These are phyloP conservation scores for Neospora caninum DNA, from an alignment of 169 alveolate genomes.

Conservation along the genomic window DNA sequence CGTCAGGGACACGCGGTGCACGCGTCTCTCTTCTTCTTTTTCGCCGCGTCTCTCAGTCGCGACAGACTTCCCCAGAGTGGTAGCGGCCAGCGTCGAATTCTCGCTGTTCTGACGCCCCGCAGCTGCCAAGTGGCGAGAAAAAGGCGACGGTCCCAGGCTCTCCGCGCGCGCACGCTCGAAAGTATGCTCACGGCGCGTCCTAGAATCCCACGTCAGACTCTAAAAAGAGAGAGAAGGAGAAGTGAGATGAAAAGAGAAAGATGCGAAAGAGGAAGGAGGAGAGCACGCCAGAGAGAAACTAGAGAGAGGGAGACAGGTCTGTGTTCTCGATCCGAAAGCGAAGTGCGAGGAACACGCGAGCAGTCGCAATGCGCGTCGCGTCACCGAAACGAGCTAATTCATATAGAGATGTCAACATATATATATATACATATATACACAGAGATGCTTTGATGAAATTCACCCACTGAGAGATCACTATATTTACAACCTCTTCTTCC, in stretches of 20 bases:
- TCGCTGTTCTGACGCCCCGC: neutral
- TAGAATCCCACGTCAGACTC: neutral
- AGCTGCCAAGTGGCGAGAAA: conserved; percentile 11
- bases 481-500: no score
- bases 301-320: neutral
- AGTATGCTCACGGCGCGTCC: neutral
- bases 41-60: no score
- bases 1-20: neutral
- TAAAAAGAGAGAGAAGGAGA: neutral
- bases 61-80: no score
- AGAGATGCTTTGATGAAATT: no score
- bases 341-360: no score
- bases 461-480: no score
- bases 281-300: neutral
- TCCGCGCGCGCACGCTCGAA: neutral
- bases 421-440: no score
- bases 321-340: no score
- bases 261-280: neutral
- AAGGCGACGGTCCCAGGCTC: neutral
- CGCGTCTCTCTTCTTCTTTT: neutral
- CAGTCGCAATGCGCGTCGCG: no score
- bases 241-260: neutral
- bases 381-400: no score
- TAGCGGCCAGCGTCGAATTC: no score
- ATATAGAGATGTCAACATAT: no score